These are phyloP conservation scores for Chamaecrista fasciculata DNA, from an alignment of 306 rosid species.

Conservation along the genomic window DNA sequence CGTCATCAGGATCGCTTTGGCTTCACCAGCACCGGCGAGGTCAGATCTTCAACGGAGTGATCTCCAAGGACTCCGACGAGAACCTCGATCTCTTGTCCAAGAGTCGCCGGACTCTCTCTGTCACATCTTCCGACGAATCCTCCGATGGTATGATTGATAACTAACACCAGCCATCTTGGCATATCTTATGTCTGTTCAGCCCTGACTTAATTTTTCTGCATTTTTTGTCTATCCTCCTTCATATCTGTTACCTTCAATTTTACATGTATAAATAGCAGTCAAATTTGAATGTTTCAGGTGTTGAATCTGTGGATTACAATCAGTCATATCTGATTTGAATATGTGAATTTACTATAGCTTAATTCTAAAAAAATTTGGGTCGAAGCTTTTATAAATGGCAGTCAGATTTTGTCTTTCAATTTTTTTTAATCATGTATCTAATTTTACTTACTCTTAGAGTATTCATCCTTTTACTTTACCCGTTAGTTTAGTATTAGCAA, in stretches of 20 bases:
- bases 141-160: constrained; percentile 54
- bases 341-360: too few relatives aligned
- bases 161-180: too few relatives aligned
- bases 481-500: constrained; percentile 4
- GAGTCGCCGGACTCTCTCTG: constrained; percentile 69
- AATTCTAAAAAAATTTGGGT: too few relatives aligned
- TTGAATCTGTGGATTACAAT: too few relatives aligned
- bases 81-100: constrained; percentile 52
- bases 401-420: background rate
- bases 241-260: too few relatives aligned
- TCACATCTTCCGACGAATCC: constrained; percentile 75
- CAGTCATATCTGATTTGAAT: too few relatives aligned
- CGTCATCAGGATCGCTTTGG: constrained; percentile 43
- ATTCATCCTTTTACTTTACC: background rate
- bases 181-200: too few relatives aligned
- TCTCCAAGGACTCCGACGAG: constrained; percentile 46
- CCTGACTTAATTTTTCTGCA: too few relatives aligned
- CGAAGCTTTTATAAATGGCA: too few relatives aligned
- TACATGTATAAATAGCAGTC: too few relatives aligned
- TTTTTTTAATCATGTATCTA: background rate
- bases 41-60: constrained; percentile 46
- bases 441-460: constrained; percentile 10
- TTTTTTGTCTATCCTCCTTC: too few relatives aligned
- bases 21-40: constrained; percentile 53
- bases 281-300: too few relatives aligned